Evolutionary conservation across 805 yeast species (phyloP).

Genomic region (Yarrowia osloensis): DNA sequence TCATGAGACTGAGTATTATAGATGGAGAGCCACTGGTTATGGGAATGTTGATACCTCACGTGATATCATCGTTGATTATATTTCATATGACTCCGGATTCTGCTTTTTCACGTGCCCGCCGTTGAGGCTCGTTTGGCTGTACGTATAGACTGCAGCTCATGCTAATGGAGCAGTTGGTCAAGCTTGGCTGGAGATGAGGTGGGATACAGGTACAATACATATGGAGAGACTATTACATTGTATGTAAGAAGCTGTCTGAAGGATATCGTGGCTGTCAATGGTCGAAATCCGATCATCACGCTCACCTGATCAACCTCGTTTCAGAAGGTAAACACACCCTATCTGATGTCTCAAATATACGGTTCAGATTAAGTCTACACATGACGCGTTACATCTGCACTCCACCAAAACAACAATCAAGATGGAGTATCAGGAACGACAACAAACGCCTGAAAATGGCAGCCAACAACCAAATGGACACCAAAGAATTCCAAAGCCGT

Average conservation of each 20-base stretch:
- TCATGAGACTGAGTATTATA: no score
- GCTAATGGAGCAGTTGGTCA: background rate
- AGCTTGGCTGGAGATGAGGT: background rate
- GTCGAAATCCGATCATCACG: no score
- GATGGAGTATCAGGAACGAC: background rate
- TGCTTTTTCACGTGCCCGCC: no score
- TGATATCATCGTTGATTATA: no score
- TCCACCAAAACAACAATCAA: slow-evolving; percentile 20
- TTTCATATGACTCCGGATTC: no score
- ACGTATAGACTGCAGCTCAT: background rate
- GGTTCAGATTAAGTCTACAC: slow-evolving; percentile 17
- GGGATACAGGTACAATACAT: background rate
- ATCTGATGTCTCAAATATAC: background rate
- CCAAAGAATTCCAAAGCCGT: background rate
- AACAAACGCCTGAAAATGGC: slow-evolving; percentile 14
- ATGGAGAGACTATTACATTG: no score
- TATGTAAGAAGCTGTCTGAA: no score
- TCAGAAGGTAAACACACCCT: background rate
- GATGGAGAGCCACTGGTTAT: no score
- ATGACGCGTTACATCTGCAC: slow-evolving; percentile 24
- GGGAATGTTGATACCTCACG: no score
- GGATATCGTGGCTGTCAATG: no score
- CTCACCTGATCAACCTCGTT: background rate
- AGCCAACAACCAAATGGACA: background rate
- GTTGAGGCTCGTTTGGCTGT: background rate